These are phyloP conservation scores for Neonothopanus nambi DNA, from an alignment of 1,284 basidiomycete species.

Conservation along the genomic window DNA sequence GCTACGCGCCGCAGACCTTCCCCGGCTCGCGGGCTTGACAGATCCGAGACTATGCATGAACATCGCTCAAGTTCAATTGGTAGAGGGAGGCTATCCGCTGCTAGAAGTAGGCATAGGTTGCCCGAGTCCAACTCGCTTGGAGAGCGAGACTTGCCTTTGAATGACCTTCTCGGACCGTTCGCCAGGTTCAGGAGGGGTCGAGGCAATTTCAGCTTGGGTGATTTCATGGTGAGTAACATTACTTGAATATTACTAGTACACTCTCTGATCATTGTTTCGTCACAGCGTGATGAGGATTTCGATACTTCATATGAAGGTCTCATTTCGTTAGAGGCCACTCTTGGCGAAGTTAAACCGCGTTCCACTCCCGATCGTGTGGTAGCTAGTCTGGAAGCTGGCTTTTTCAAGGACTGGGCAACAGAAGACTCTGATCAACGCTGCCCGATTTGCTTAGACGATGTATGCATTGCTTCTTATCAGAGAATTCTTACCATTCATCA, in stretches of 20 bases:
- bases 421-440: constrained; percentile 67
- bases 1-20: constrained; percentile 6
- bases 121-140: not conserved
- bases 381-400: constrained; percentile 53
- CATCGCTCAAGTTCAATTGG: not conserved
- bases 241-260: not conserved
- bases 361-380: constrained; percentile 63
- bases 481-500: not conserved
- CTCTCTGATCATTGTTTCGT: constrained; percentile 9
- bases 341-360: constrained; percentile 66
- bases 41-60: constrained; percentile 7
- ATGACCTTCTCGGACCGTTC: constrained; percentile 4
- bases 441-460: constrained; percentile 80
- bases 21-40: not conserved
- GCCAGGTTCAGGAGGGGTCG: constrained; percentile 21
- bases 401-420: constrained; percentile 67
- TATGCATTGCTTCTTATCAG: constrained; percentile 36
- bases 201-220: constrained; percentile 41
- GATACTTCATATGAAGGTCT: constrained; percentile 71
- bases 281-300: constrained; percentile 69
- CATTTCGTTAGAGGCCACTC: constrained; percentile 51
- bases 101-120: constrained; percentile 11
- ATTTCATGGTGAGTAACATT: constrained; percentile 54
- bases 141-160: constrained; percentile 6
- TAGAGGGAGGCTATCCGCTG: not conserved